A percentile compares a stretch with the other conserved stretches of the same genome.
phyloP scores from a whole-genome alignment of 108 stramenopile genomes.

The Cyclostephanos tholiformis region DNA sequence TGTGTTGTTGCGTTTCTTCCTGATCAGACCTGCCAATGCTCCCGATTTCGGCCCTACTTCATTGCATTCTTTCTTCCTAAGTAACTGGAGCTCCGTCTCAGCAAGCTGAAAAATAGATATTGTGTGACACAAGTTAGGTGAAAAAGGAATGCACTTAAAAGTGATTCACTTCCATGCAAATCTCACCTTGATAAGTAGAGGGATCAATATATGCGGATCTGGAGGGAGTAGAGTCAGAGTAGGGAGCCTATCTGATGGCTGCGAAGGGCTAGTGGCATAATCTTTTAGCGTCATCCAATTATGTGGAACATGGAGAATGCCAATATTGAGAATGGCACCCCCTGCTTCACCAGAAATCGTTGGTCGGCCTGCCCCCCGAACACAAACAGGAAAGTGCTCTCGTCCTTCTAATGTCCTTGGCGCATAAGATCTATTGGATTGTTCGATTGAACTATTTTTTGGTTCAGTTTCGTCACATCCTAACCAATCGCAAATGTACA shows the following conservation, averaged over 20 bases:
- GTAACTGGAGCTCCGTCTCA: slow-evolving; percentile 63
- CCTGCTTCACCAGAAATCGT: slow-evolving; percentile 57
- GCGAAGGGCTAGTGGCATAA: slow-evolving; percentile 18
- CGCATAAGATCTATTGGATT: slow-evolving; percentile 33
- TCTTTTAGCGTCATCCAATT: slow-evolving; percentile 35
- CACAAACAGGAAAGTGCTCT: slow-evolving; percentile 75
- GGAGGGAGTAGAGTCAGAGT: slow-evolving; percentile 83
- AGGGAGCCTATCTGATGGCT: slow-evolving; percentile 31
- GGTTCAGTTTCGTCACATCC: slow-evolving; percentile 45
- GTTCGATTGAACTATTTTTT: slow-evolving; percentile 25
- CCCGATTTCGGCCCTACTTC: slow-evolving; percentile 32
- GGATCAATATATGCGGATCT: slow-evolving; percentile 80
- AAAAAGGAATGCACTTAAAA: neutral
- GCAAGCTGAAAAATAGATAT: slow-evolving; percentile 39
- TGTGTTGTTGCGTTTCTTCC: slow-evolving; percentile 44
- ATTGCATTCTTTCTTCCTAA: slow-evolving; percentile 61
- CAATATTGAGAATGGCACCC: slow-evolving; percentile 63
- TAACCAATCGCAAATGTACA: slow-evolving; percentile 83
- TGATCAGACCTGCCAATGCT: slow-evolving; percentile 23
- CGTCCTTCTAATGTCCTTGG: slow-evolving; percentile 35
- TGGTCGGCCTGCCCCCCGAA: slow-evolving; percentile 67
- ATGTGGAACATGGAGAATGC: slow-evolving; percentile 72
- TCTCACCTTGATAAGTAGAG: slow-evolving; percentile 53
- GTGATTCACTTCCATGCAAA: neutral
- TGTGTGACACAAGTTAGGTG: neutral